Percentiles rank a stretch among this genome's conserved stretches.
phyloP scores from a whole-genome alignment of 768 basidiomycete genomes.

The Amanita pseudoporphyria region DNA sequence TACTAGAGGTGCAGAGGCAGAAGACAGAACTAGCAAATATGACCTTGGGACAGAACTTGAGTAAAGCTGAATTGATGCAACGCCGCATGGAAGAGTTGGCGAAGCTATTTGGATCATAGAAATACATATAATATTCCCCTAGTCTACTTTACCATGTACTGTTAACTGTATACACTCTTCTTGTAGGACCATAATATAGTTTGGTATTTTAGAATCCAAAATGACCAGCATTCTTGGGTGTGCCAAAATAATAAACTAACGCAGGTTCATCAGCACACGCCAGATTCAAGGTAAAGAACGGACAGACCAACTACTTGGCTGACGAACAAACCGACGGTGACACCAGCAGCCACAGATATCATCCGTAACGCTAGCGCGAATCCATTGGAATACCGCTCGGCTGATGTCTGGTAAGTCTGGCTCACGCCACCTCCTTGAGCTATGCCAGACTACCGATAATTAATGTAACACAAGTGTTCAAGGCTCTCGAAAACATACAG shows the following conservation, averaged over 20 bases:
- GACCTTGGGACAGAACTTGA: conserved; percentile 81
- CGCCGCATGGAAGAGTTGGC: conserved; percentile 84
- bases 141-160: conserved; percentile 6
- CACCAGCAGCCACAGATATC: conserved; percentile 79
- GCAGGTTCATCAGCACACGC: neutral
- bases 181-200: conserved; percentile 3
- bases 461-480: neutral
- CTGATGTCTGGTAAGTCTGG: conserved; percentile 48
- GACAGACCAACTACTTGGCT: conserved; percentile 55
- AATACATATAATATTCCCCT: conserved; percentile 13
- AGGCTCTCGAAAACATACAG: conserved; percentile 37
- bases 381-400: conserved; percentile 65
- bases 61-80: conserved; percentile 79
- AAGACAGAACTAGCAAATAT: conserved; percentile 93
- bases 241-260: conserved; percentile 63
- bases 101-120: conserved; percentile 51
- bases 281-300: neutral
- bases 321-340: conserved; percentile 77
- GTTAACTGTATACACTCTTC: conserved; percentile 6
- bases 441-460: conserved; percentile 50
- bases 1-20: conserved; percentile 90
- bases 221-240: conserved; percentile 61
- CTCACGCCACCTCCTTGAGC: conserved; percentile 66
- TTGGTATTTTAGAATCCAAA: conserved; percentile 52
- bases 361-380: conserved; percentile 75